A percentile compares a stretch with the other conserved stretches of the same genome.
Evolutionary conservation across 2,329 filamentous ascomycete species (phyloP).

Genomic region (Rosellinia necatrix): DNA sequence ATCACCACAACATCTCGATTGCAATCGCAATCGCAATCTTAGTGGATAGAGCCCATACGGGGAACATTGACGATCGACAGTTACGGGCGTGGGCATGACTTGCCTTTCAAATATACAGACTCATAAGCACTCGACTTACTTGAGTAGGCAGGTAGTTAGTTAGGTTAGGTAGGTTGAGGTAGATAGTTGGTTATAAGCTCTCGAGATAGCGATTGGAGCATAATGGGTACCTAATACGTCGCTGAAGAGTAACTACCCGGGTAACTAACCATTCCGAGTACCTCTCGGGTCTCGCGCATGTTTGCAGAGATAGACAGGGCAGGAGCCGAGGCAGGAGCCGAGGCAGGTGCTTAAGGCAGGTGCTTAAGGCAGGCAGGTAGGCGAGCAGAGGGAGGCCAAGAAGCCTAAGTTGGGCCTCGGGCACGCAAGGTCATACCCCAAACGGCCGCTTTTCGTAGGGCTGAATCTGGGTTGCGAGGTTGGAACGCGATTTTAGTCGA

Average conservation of each 20-base stretch:
- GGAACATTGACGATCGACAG: not conserved
- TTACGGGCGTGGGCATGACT: not conserved
- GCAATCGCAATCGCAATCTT: not conserved
- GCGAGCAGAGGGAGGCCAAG: conserved; percentile 11
- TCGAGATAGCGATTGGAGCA: not conserved
- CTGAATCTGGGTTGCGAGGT: conserved; percentile 28
- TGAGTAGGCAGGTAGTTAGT: not conserved
- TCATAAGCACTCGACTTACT: not conserved
- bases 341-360: not conserved
- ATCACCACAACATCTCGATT: too few species aligned
- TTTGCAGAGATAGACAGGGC: not conserved
- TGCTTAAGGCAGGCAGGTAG: not conserved
- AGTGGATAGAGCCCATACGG: not conserved
- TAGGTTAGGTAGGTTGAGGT: too few species aligned
- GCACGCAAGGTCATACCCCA: conserved; percentile 16
- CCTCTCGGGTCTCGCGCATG: not conserved
- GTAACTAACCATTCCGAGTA: too few species aligned
- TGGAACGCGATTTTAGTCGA: conserved; percentile 26
- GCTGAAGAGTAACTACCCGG: too few species aligned
- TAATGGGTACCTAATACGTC: not conserved
- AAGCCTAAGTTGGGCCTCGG: conserved; percentile 1
- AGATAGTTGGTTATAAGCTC: not conserved
- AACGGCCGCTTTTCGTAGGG: conserved; percentile 21
- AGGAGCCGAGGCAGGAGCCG: not conserved
- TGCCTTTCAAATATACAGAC: not conserved